Base-by-base conservation (phyloP, 2,329 filamentous ascomycete genomes). In the Cryphonectria carpinicola region DNA sequence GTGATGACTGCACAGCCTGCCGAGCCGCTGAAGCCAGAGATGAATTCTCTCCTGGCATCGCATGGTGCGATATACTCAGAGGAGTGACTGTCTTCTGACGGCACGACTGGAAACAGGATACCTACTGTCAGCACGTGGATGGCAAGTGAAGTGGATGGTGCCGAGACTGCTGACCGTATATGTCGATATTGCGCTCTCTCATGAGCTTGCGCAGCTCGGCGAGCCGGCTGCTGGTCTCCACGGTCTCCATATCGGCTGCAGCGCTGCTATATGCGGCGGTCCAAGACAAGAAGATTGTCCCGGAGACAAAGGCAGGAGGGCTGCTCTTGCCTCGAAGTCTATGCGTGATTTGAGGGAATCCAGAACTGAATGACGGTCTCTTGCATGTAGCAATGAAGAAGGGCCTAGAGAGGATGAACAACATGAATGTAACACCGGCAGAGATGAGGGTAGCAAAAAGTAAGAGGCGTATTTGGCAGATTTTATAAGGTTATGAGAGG, bases 51-150 rank as follows among this genome's bases (percentile, higher is more conserved):
- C 75, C 96, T 90, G 72, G 88, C 95, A 84, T 99, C 96, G 80
- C 94, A 97, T n/a, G 92, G 90, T 66, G 96, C 96, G 80, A 98
- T 98, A 82, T 99, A 99, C 84, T 99, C 96, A 75, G 95, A 98
- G 76, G 95, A 93, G 80, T 99, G 96, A 79, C 93, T 95, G 80
- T 99, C 96, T 87, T 98, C 96, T 46, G 95, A 98, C 0, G 96
- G 96, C 8, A 98, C 89, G 78, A 99, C 95, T 98, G 65, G 63
- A 67, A 32, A 62, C 4, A 69, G 28, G 61, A 64, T 75, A 75
- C 73, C 76, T 39, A 13, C 37, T 77, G 25, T 84, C 76, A 86
- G 82, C 76, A 74, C 74, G 73, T 49, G 74, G 37, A 43, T 41
- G 10, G 32, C 17, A 37, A 41, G 67, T 73, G 75, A 74, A 46